Evolutionary conservation across 179 eudicot species (phyloP).

Genomic region (Beta macrorhiza): DNA sequence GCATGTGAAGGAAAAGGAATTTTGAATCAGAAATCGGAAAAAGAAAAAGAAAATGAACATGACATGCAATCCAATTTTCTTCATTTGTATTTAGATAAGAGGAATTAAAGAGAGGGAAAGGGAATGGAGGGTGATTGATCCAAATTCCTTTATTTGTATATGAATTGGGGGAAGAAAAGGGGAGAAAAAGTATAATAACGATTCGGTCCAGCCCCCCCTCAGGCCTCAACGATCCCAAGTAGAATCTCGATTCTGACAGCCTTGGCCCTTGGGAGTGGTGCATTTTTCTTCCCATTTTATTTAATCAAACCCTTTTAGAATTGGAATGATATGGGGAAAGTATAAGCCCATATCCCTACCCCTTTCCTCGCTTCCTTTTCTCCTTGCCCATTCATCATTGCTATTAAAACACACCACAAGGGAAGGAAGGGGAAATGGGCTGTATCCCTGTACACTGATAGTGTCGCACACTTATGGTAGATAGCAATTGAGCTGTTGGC

Average conservation of each 20-base stretch:
- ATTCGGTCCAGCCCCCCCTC: no score
- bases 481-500: neutral
- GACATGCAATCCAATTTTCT: neutral
- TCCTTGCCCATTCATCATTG: neutral
- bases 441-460: neutral
- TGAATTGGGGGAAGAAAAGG: neutral
- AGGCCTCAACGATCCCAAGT: no score
- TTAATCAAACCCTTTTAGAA: neutral
- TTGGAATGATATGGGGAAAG: neutral
- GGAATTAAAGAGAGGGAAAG: neutral
- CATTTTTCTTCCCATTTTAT: neutral
- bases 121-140: neutral
- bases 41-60: neutral
- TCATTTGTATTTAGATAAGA: neutral
- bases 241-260: no score
- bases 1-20: neutral
- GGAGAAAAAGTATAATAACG: neutral
- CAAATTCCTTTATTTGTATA: neutral
- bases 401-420: neutral
- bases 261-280: no score
- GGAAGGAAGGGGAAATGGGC: neutral
- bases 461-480: neutral
- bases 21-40: neutral
- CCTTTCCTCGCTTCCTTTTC: neutral
- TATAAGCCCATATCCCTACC: neutral